Conservation (phyloP, 2,329 filamentous ascomycete species). For the Cladosporium sp. region DNA sequence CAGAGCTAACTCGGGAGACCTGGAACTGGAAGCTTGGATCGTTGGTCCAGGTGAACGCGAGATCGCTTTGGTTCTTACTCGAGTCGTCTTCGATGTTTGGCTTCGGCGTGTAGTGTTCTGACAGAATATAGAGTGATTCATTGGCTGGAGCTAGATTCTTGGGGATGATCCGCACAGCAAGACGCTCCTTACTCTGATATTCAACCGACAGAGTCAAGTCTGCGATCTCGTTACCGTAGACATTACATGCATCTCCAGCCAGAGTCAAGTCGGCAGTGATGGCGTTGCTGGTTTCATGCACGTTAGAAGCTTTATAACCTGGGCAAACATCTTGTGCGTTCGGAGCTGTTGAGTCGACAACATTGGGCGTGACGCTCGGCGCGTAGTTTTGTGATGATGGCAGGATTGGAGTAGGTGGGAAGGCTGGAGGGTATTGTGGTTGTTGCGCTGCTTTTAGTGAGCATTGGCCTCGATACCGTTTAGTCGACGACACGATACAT, state of each 20-base stretch:
- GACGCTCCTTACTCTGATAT: slow-evolving; percentile 25
- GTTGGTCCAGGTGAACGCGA: slow-evolving; percentile 28
- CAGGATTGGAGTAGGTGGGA: slow-evolving; percentile 24
- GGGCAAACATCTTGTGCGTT: slow-evolving; percentile 27
- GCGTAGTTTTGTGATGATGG: slow-evolving; percentile 23
- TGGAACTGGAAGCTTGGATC: slow-evolving; percentile 28
- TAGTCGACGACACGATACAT: background rate
- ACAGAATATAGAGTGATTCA: slow-evolving; percentile 23
- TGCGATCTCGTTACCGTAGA: slow-evolving; percentile 28
- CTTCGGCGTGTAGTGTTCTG: slow-evolving; percentile 16
- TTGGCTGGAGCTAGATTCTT: slow-evolving; percentile 23
- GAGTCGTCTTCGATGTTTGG: slow-evolving; percentile 13
- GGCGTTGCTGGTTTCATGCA: slow-evolving; percentile 20
- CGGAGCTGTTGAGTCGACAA: slow-evolving; percentile 23
- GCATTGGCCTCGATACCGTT: background rate
- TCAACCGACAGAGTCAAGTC: slow-evolving; percentile 25
- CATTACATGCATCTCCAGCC: slow-evolving; percentile 27
- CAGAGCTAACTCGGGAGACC: slow-evolving; percentile 21
- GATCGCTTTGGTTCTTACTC: slow-evolving; percentile 22
- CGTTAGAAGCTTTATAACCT: slow-evolving; percentile 29
- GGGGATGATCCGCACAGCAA: slow-evolving; percentile 23
- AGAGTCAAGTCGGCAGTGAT: slow-evolving; percentile 28
- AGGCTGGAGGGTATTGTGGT: slow-evolving; percentile 26
- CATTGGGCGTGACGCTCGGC: slow-evolving; percentile 24
- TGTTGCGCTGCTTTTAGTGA: slow-evolving; percentile 16